Evolutionary conservation across 2,329 filamentous ascomycete species (phyloP).

Genomic region (Monosporascus cannonballus): DNA sequence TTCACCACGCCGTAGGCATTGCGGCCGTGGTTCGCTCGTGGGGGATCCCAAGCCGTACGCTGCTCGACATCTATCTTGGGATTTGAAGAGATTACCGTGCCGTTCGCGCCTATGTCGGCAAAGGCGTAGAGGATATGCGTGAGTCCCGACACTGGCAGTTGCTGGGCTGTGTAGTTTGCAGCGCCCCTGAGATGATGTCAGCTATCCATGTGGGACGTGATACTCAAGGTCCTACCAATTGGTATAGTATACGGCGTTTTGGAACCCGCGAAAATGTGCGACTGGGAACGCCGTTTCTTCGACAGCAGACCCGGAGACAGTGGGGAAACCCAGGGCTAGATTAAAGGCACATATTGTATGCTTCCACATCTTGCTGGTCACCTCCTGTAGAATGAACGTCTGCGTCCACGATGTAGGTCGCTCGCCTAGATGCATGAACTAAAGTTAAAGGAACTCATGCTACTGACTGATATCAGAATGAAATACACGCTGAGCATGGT

Average conservation of each 20-base stretch:
- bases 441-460: too few relatives aligned
- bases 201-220: neutral
- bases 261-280: conserved; percentile 13
- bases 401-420: too few relatives aligned
- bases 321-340: neutral
- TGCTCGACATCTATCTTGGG: conserved; percentile 59
- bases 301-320: neutral
- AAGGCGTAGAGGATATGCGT: conserved; percentile 67
- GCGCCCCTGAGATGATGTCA: conserved; percentile 28
- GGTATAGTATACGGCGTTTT: conserved; percentile 47
- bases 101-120: conserved; percentile 38
- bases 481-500: too few relatives aligned
- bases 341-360: neutral
- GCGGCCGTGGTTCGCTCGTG: conserved; percentile 38
- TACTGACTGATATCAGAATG: too few relatives aligned
- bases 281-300: neutral
- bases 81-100: conserved; percentile 52
- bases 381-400: neutral
- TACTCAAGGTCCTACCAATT: conserved; percentile 39
- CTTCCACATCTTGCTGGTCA: neutral
- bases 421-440: too few relatives aligned
- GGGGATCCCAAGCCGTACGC: conserved; percentile 61
- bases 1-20: conserved; percentile 76
- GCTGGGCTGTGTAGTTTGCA: conserved; percentile 56
- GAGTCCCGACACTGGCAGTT: conserved; percentile 60